Evolutionary conservation across 208 protist species (phyloP), one percentile per base, ranked within the genome.

Genomic region (Leishmania lainsoni): DNA sequence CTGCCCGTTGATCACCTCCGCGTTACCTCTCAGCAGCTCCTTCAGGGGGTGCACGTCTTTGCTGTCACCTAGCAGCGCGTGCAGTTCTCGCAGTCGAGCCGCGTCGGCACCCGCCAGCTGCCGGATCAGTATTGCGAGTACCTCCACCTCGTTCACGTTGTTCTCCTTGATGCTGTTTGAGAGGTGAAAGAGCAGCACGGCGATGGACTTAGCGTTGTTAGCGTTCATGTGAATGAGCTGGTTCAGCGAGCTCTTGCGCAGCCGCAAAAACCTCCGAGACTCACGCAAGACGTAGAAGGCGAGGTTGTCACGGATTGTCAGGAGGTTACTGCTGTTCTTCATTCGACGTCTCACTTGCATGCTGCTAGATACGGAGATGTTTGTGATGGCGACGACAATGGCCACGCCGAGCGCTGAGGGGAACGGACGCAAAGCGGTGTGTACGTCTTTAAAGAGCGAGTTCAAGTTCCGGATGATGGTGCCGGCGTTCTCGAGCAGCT

Each of bases 341-440:
- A 98, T 98, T 32, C 85, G 86, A 77, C 88, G 91, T 5, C 95
- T 91, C 71, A 97, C 92, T 90, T 89, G 93, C 59, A 93, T 91
- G 88, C 91, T 94, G 86, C 94, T 98, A 56, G 91, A 92, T 35
- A 98, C 93, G 32, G 95, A 94, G 78, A 98, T 94, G 61, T 88
- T 87, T 58, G 87, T 96, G 79, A 98, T 96, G 42, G 89, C 84
- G 75, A 87, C 86, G 32, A 97, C 91, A 42, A 98, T 91, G 32
- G 93, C 90, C 22, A 94, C 81, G 16, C 90, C 92, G 14, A 98
- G 84, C 35, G 87, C 20, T 3, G 89, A 72, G 5, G 93, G 91
- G 17, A 97, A 89, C 5, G 92, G 93, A 29, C 79, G 48, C 68
- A 97, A 75, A 0, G 90, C 73, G 51, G 87, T 79, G 52, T 96